Evolutionary conservation across 495 filamentous ascomycete species (phyloP).

Genomic region (Rhizodiscina lignyota): DNA sequence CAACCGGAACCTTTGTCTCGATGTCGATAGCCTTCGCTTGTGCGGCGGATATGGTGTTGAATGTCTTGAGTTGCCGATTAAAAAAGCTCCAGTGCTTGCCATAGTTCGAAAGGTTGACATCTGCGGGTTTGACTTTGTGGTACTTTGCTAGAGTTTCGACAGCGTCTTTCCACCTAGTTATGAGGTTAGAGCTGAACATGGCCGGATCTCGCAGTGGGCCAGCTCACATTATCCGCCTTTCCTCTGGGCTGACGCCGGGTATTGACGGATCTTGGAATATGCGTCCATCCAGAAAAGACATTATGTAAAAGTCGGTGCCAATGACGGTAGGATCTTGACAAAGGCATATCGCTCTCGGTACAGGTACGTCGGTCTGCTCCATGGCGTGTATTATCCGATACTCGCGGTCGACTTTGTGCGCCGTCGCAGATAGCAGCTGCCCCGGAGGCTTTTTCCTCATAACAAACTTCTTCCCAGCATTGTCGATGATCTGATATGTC

Average conservation of each 20-base stretch:
- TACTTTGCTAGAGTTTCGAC: constrained; percentile 70
- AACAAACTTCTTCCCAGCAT: constrained; percentile 53
- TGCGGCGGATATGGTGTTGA: constrained; percentile 55
- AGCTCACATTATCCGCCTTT: constrained; percentile 48
- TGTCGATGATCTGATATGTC: constrained; percentile 71
- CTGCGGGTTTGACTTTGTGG: constrained; percentile 53
- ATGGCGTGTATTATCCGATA: constrained; percentile 80
- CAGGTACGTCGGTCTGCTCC: constrained; percentile 62
- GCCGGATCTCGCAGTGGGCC: too few species aligned
- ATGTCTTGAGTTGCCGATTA: constrained; percentile 68
- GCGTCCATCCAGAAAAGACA: constrained; percentile 83
- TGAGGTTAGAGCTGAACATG: neutral
- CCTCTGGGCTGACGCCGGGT: constrained; percentile 49
- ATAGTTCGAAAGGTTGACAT: constrained; percentile 50
- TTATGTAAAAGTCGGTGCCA: constrained; percentile 90
- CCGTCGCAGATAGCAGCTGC: constrained; percentile 75
- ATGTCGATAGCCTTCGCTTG: constrained; percentile 63
- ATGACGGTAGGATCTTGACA: constrained; percentile 67
- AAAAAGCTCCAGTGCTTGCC: constrained; percentile 71
- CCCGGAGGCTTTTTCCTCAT: constrained; percentile 94
- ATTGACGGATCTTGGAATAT: constrained; percentile 82
- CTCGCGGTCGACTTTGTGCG: constrained; percentile 91
- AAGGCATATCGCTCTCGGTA: constrained; percentile 68
- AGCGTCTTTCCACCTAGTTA: constrained; percentile 57
- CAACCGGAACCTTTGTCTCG: constrained; percentile 59